Evolutionary conservation across 2,329 filamentous ascomycete species (phyloP).

Genomic region (Pseudogymnoascus destructans): DNA sequence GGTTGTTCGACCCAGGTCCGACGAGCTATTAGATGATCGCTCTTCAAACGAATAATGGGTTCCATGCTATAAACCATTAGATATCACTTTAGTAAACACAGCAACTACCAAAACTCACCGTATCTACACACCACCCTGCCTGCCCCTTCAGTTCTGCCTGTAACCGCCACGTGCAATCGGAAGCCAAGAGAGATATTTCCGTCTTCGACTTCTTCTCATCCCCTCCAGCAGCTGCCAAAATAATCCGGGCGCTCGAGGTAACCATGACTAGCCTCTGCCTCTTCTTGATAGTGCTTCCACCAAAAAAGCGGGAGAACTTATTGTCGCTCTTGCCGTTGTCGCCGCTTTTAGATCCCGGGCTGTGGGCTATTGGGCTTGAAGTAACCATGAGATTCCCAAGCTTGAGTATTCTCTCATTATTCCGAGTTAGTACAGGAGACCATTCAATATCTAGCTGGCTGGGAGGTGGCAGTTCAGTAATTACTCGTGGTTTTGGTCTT

Average conservation of each 20-base stretch:
- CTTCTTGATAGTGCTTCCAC: conserved; percentile 82
- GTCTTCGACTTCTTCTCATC: conserved; percentile 93
- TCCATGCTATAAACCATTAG: conserved; percentile 43
- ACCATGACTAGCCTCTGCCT: conserved; percentile 88
- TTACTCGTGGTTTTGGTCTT: conserved; percentile 62
- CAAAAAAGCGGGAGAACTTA: conserved; percentile 90
- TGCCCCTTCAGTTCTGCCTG: conserved; percentile 79
- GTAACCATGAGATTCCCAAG: conserved; percentile 81
- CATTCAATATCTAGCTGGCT: conserved; percentile 96
- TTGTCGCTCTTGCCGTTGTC: conserved; percentile 58
- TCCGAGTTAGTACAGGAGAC: conserved; percentile 84
- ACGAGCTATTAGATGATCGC: conserved; percentile 50
- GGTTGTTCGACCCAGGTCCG: conserved; percentile 50
- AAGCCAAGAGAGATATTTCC: conserved; percentile 69
- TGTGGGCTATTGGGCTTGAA: conserved; percentile 63
- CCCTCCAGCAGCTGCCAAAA: conserved; percentile 80
- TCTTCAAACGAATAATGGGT: conserved; percentile 92
- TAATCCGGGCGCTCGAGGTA: conserved; percentile 78
- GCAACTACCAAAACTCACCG: conserved; percentile 46
- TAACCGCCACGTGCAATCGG: conserved; percentile 66
- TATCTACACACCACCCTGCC: conserved; percentile 82
- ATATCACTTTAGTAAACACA: neutral
- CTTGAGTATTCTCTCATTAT: conserved; percentile 88
- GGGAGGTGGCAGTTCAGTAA: conserved; percentile 91
- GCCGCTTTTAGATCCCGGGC: conserved; percentile 55